Percentiles rank a stretch among this genome's conserved stretches.
Conservation (phyloP, 2,329 filamentous ascomycete genomes). For the Fusarium zealandicum region DNA sequence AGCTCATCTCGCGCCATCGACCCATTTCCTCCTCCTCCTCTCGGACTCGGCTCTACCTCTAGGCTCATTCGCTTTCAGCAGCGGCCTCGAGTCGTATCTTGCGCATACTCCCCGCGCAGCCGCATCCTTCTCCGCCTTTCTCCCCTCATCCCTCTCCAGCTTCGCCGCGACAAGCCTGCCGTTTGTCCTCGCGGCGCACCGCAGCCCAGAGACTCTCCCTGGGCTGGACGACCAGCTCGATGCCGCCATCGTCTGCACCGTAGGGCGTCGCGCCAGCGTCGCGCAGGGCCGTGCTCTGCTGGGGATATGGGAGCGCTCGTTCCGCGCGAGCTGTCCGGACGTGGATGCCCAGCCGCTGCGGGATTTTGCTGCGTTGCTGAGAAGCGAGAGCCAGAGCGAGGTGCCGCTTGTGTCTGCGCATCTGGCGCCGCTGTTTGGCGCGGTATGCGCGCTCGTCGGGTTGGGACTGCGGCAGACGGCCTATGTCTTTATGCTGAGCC, state of each 20-base stretch:
- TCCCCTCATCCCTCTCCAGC: constrained; percentile 73
- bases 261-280: constrained; percentile 76
- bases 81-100: constrained; percentile 82
- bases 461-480: constrained; percentile 69
- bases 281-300: constrained; percentile 79
- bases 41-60: constrained; percentile 83
- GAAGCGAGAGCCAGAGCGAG: constrained; percentile 40
- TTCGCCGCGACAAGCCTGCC: constrained; percentile 77
- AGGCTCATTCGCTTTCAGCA: constrained; percentile 87
- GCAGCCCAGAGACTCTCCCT: constrained; percentile 58
- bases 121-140: constrained; percentile 67
- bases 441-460: constrained; percentile 67
- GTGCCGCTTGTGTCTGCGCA: constrained; percentile 65
- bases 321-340: constrained; percentile 52
- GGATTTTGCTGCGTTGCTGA: constrained; percentile 49
- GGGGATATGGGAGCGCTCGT: constrained; percentile 77
- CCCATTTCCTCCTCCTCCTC: constrained; percentile 77
- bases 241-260: constrained; percentile 79
- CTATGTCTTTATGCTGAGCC: constrained; percentile 78
- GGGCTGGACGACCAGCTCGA: constrained; percentile 78
- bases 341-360: constrained; percentile 43
- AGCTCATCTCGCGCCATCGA: constrained; percentile 35
- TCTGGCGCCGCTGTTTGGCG: constrained; percentile 74
- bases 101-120: constrained; percentile 63
- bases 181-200: constrained; percentile 74